A percentile compares a stretch with the other conserved stretches of the same genome.
phyloP scores from a whole-genome alignment of 352 stramenopile genomes.

The Globisporangium iwayamae region DNA sequence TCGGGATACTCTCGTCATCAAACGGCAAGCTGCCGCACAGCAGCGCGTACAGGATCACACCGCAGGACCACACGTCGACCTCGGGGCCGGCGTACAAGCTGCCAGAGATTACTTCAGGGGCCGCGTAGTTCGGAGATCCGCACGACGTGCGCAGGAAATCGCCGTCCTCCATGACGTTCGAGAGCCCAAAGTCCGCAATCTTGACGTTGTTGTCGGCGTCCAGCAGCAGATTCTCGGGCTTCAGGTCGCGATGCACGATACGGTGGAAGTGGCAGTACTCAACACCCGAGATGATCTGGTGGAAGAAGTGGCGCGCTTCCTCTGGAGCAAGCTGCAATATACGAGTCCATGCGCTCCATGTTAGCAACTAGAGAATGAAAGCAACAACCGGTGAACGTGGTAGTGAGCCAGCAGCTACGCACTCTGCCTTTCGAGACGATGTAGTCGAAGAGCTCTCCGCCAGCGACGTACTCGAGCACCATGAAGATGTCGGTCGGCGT shows the following conservation, averaged over 20 bases:
- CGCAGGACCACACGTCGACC: conserved; percentile 99
- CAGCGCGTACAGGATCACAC: conserved; percentile 99
- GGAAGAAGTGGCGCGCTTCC: conserved; percentile 99
- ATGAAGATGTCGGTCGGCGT: conserved; percentile 98
- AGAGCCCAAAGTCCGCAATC: conserved; percentile 99
- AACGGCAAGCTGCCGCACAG: conserved; percentile 98
- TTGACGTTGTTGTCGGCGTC: conserved; percentile 99
- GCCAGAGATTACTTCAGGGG: conserved; percentile 98
- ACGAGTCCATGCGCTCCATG: not conserved
- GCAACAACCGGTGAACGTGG: not conserved
- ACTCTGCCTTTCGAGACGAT: conserved; percentile 97
- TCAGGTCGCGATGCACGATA: conserved; percentile 98
- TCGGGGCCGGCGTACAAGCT: conserved; percentile 98
- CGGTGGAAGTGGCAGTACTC: conserved; percentile 99
- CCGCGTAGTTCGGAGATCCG: conserved; percentile 99
- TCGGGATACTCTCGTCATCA: conserved; percentile 98
- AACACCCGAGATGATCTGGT: conserved; percentile 97
- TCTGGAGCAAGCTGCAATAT: conserved; percentile 88
- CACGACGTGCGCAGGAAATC: conserved; percentile 98
- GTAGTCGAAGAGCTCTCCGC: conserved; percentile 97
- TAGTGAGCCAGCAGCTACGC: conserved; percentile 12
- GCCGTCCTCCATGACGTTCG: conserved; percentile 98
- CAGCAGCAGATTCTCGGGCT: conserved; percentile 97
- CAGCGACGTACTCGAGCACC: conserved; percentile 92
- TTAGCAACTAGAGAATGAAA: not conserved